Evolutionary conservation across 208 protist species (phyloP).

Genomic region (Leishmania major): DNA sequence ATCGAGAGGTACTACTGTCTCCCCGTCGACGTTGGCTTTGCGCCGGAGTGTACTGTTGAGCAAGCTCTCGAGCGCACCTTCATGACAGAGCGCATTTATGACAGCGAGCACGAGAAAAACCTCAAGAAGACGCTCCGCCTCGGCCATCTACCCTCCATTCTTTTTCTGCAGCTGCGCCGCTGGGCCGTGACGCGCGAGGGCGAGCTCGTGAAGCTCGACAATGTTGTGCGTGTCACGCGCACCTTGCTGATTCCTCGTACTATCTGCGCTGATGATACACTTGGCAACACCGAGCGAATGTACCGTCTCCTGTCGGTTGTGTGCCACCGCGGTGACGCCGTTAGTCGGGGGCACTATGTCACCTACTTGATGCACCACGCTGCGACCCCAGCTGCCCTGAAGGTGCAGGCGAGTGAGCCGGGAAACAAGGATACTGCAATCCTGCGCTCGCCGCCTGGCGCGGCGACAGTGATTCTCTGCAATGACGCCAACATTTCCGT

Average conservation of each 20-base stretch:
- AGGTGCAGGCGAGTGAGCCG: slow-evolving; percentile 12
- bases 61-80: slow-evolving; percentile 68
- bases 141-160: slow-evolving; percentile 51
- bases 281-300: slow-evolving; percentile 44
- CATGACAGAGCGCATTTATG: slow-evolving; percentile 61
- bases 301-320: slow-evolving; percentile 77
- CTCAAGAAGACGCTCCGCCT: slow-evolving; percentile 71
- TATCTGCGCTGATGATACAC: slow-evolving; percentile 52
- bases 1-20: slow-evolving; percentile 73
- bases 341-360: slow-evolving; percentile 79
- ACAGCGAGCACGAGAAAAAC: slow-evolving; percentile 50
- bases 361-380: slow-evolving; percentile 63
- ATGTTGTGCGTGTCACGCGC: slow-evolving; percentile 57
- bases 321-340: slow-evolving; percentile 58
- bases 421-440: slow-evolving; percentile 7
- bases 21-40: slow-evolving; percentile 67
- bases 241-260: slow-evolving; percentile 59
- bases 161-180: slow-evolving; percentile 75
- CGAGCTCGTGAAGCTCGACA: slow-evolving; percentile 85
- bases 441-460: slow-evolving; percentile 11
- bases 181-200: slow-evolving; percentile 87
- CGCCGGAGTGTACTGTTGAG: slow-evolving; percentile 65
- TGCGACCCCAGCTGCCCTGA: slow-evolving; percentile 33
- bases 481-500: slow-evolving; percentile 68
- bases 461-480: slow-evolving; percentile 53